These are phyloP conservation scores for Cocos nucifera DNA, from an alignment of 176 grass and related monocot genomes.

Conservation along the genomic window DNA sequence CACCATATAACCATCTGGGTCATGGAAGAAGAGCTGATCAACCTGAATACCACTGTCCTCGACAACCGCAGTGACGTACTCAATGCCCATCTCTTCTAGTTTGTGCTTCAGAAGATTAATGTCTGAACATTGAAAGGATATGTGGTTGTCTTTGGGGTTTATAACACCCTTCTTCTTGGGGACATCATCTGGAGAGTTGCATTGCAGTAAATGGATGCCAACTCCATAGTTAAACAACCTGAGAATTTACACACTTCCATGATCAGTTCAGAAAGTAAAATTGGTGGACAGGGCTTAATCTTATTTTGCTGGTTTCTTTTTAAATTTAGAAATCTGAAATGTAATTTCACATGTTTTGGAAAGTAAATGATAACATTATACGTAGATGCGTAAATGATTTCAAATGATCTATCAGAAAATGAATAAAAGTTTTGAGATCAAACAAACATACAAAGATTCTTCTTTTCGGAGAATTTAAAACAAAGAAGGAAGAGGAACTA, in stretches of 20 bases:
- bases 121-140: slow-evolving; percentile 4
- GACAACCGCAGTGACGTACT: background rate
- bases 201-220: slow-evolving; percentile 4
- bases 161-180: background rate
- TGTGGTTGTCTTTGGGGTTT: slow-evolving; percentile 3
- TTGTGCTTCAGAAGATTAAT: background rate
- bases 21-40: slow-evolving; percentile 5
- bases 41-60: background rate
- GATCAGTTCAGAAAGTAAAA: no score
- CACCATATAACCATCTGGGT: background rate
- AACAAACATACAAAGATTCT: no score
- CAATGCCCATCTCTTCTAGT: background rate
- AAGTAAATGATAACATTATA: no score
- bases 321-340: no score
- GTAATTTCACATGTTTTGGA: no score
- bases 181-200: background rate
- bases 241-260: no score
- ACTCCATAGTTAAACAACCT: slow-evolving; percentile 1
- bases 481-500: background rate
- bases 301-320: no score
- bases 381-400: no score
- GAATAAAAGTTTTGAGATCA: no score
- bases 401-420: no score
- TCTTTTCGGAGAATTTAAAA: no score
- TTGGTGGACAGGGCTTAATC: no score